These are phyloP conservation scores for Cardamine resedifolia DNA, from an alignment of 345 rosid genomes.

Conservation along the genomic window DNA sequence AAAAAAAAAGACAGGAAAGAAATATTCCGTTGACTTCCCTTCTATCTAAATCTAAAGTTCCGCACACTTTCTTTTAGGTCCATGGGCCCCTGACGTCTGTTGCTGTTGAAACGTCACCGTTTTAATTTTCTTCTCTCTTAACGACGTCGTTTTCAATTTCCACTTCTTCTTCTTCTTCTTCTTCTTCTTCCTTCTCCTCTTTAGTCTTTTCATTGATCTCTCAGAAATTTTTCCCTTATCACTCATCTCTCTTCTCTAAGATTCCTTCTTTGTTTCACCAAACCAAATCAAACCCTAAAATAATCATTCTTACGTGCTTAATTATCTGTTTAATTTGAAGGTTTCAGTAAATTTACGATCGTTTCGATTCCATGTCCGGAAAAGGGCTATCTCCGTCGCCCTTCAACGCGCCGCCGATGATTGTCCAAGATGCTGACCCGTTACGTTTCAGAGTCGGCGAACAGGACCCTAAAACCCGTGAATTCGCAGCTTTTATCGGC, in stretches of 20 bases:
- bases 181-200: conserved; percentile 21
- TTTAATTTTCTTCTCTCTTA: background rate
- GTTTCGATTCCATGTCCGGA: conserved; percentile 30
- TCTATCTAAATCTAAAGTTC: background rate
- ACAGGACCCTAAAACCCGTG: conserved; percentile 39
- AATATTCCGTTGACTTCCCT: conserved; percentile 21
- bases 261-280: conserved; percentile 1
- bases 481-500: conserved; percentile 37
- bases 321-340: background rate
- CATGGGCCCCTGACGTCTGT: conserved; percentile 25
- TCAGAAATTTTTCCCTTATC: background rate
- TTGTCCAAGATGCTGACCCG: conserved; percentile 42
- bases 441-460: conserved; percentile 42
- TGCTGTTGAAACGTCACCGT: conserved; percentile 28
- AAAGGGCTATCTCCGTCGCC: conserved; percentile 31
- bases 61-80: background rate
- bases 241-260: background rate
- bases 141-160: conserved; percentile 27
- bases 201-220: conserved; percentile 21
- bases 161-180: conserved; percentile 20
- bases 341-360: background rate
- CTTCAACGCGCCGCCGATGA: conserved; percentile 28
- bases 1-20: background rate
- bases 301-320: background rate
- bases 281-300: background rate